Evolutionary conservation across 2,329 filamentous ascomycete species (phyloP).

Genomic region (Xylariaceae sp.): DNA sequence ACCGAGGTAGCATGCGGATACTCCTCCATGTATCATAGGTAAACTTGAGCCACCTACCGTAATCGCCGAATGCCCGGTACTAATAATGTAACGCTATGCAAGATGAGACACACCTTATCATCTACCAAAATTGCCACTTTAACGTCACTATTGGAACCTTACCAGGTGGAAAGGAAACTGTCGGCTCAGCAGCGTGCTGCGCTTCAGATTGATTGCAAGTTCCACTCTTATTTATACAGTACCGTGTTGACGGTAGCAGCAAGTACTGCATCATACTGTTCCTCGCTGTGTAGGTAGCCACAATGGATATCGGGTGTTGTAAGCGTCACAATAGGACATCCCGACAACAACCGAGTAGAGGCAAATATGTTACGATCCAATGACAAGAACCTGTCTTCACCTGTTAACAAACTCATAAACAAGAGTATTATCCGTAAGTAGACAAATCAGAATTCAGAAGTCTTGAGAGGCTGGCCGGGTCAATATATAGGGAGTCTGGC

Average conservation of each 20-base stretch:
- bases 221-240: slow-evolving; percentile 7
- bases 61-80: slow-evolving; percentile 7
- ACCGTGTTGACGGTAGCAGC: slow-evolving; percentile 14
- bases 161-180: slow-evolving; percentile 3
- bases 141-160: slow-evolving; percentile 22
- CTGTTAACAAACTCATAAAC: neutral
- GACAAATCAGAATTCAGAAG: neutral
- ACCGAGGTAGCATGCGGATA: slow-evolving; percentile 4
- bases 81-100: slow-evolving; percentile 21
- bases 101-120: slow-evolving; percentile 19
- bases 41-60: slow-evolving; percentile 8
- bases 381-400: neutral
- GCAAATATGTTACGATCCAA: neutral
- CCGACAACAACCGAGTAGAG: neutral
- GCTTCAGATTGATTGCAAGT: slow-evolving; percentile 24
- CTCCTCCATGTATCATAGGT: slow-evolving; percentile 12
- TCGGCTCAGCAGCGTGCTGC: slow-evolving; percentile 10
- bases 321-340: neutral
- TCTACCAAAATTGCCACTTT: slow-evolving; percentile 24
- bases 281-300: neutral
- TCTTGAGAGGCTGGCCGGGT: neutral
- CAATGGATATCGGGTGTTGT: neutral
- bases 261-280: neutral
- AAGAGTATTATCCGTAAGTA: neutral
- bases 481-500: neutral